These are phyloP conservation scores for Chenopodium quinoa DNA, from an alignment of 148 eudicot species.

Conservation along the genomic window DNA sequence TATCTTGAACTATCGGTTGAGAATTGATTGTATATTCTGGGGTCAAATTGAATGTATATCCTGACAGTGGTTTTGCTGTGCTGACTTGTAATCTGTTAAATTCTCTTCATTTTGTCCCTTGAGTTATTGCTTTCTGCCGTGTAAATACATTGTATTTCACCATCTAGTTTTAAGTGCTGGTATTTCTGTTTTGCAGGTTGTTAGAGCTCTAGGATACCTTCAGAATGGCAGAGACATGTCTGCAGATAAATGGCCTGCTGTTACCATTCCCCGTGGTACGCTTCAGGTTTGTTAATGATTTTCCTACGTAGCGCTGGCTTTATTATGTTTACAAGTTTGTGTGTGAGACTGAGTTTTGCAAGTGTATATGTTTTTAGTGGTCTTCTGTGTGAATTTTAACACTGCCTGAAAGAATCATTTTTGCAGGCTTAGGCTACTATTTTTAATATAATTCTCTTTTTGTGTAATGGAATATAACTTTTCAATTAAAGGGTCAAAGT, in stretches of 20 bases:
- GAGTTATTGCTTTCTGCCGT: background rate
- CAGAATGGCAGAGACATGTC: conserved; percentile 67
- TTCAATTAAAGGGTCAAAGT: background rate
- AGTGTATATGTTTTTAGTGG: background rate
- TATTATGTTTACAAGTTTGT: background rate
- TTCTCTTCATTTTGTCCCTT: background rate
- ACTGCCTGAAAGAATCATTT: background rate
- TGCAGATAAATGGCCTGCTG: conserved; percentile 63
- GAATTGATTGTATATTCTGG: background rate
- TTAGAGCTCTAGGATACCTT: conserved; percentile 75
- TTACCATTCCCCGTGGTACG: conserved; percentile 92
- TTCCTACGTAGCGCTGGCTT: conserved; percentile 1
- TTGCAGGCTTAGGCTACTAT: background rate
- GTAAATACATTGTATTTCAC: conserved; percentile 7
- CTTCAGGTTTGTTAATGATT: conserved; percentile 77
- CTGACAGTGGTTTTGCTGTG: background rate
- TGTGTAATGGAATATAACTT: too few relatives aligned
- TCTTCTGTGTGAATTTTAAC: background rate
- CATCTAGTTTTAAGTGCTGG: conserved; percentile 1
- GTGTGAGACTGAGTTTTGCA: background rate
- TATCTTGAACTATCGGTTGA: background rate
- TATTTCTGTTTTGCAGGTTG: conserved; percentile 59
- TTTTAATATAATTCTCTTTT: too few relatives aligned
- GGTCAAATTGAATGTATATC: background rate
- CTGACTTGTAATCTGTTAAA: background rate